Base-by-base conservation (phyloP, 176 grass and related monocot species). In the Bromus sterilis region DNA sequence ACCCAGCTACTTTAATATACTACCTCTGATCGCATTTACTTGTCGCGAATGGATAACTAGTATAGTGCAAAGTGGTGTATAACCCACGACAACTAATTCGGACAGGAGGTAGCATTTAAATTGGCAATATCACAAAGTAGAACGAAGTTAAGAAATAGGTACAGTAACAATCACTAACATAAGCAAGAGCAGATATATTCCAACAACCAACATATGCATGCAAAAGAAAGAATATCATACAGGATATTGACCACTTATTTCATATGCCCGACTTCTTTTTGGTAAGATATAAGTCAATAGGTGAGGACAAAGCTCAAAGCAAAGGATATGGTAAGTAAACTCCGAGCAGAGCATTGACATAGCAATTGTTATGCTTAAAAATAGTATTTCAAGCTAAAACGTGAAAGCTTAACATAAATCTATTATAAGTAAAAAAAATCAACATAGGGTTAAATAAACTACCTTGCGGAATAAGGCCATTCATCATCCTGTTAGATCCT, bases 391-490 rank as follows among this genome's bases (percentile, higher is more conserved):
- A 9, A 51, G 9, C 20, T 41, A 71, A 12, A 84, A 37, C 16
- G 48, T 39, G 35, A 39, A 39, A 76, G 18, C 5, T 14, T 59
- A 77, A 77, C 58, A 56, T 16, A 70, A 69, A 51, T 68, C 18
- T 81, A 81, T 77, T 16, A 31, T 16, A 31, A 76, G 66, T 42
- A 76, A 53, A 53, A 48, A 48, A 48, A 53, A 53, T 53, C 48
- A 53, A 51, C 18, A 5, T 21, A 53, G 0, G 7, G 48, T 53
- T 53, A 53, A 9, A 7, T 53, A 75, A 80, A 80, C 57, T 95
- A 99, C 96, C 96, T 89, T 87, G 96, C 55, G 89, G 92, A 74
- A 99, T 87, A 79, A 95, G 81, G 49, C 88, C 78, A 89, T 82
- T 85, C 74, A 99, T 99, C 56, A 99, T 78, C 74, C 96, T 87